phyloP scores from a whole-genome alignment of 805 yeast species.

The Candida qinlingensis region DNA sequence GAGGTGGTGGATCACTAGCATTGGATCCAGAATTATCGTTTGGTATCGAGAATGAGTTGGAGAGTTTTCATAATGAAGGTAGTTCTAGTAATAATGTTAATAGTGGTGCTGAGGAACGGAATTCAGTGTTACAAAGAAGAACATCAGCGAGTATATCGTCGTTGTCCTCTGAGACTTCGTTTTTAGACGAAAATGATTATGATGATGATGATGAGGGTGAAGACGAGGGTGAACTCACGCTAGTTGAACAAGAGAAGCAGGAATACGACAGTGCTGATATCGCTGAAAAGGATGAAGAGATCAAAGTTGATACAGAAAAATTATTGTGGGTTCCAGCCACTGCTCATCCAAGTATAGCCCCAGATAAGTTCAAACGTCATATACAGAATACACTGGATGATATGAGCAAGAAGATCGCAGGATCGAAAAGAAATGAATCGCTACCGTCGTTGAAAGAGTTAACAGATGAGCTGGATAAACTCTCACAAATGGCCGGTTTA shows the following conservation, averaged over 20 bases:
- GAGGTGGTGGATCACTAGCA: slow-evolving; percentile 41
- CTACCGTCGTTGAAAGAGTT: slow-evolving; percentile 67
- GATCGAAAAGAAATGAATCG: slow-evolving; percentile 10
- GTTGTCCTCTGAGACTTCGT: slow-evolving; percentile 12
- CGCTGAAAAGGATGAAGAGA: slow-evolving; percentile 9
- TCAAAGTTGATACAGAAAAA: slow-evolving; percentile 35
- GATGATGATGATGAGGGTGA: slow-evolving; percentile 6
- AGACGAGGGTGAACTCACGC: slow-evolving; percentile 9
- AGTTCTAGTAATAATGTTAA: slow-evolving; percentile 1
- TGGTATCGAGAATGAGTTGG: slow-evolving; percentile 28
- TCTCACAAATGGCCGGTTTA: slow-evolving; percentile 74
- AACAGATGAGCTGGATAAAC: slow-evolving; percentile 67
- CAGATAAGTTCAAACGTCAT: slow-evolving; percentile 72
- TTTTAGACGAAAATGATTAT: slow-evolving; percentile 2
- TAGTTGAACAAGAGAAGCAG: slow-evolving; percentile 7
- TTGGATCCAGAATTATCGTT: slow-evolving; percentile 71
- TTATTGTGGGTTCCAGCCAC: slow-evolving; percentile 94
- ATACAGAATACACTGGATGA: slow-evolving; percentile 41
- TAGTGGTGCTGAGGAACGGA: not conserved
- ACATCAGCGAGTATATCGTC: slow-evolving; percentile 15
- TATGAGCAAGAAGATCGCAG: slow-evolving; percentile 15
- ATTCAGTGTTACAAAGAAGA: slow-evolving; percentile 4
- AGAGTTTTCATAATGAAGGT: slow-evolving; percentile 16
- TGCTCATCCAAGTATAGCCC: slow-evolving; percentile 91
- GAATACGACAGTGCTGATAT: not conserved